Conservation (phyloP, 2,329 filamentous ascomycete species). For the Zalaria sp. region DNA sequence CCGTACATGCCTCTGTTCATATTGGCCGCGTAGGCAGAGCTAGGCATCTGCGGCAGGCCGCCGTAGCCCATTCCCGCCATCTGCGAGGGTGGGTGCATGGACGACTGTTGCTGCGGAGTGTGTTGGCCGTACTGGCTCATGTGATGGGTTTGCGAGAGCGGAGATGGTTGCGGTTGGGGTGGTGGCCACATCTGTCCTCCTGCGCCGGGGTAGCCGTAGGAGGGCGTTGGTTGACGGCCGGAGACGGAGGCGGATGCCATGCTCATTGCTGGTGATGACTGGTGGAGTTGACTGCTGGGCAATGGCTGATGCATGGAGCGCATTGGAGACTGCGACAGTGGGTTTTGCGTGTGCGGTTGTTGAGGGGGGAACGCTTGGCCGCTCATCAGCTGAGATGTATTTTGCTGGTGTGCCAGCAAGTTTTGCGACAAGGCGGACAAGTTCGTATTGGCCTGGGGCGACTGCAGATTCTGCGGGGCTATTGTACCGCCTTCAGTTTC, state of each 20-base stretch:
- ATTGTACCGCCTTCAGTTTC: constrained; percentile 24
- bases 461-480: constrained; percentile 30
- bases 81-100: constrained; percentile 34
- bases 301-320: constrained; percentile 50
- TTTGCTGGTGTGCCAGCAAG: constrained; percentile 5
- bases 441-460: constrained; percentile 20
- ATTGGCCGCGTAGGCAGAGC: constrained; percentile 26
- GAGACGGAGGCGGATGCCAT: constrained; percentile 22
- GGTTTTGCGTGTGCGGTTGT: constrained; percentile 50
- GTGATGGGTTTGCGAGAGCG: constrained; percentile 30
- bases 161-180: constrained; percentile 32
- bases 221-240: constrained; percentile 26
- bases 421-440: neutral
- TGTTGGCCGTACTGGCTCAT: constrained; percentile 31
- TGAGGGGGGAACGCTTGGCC: constrained; percentile 3
- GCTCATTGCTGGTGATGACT: constrained; percentile 45
- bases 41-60: constrained; percentile 29
- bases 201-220: constrained; percentile 27
- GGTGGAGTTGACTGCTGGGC: constrained; percentile 44
- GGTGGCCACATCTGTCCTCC: constrained; percentile 33
- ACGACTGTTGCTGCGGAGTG: constrained; percentile 23
- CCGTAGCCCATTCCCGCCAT: constrained; percentile 29
- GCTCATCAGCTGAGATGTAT: constrained; percentile 4
- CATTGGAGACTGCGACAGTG: constrained; percentile 56
- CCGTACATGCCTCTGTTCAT: constrained; percentile 37